Percentiles rank a stretch among this genome's conserved stretches.
phyloP scores from a whole-genome alignment of 257 asterid species.

The Solanum infundibuliforme region DNA sequence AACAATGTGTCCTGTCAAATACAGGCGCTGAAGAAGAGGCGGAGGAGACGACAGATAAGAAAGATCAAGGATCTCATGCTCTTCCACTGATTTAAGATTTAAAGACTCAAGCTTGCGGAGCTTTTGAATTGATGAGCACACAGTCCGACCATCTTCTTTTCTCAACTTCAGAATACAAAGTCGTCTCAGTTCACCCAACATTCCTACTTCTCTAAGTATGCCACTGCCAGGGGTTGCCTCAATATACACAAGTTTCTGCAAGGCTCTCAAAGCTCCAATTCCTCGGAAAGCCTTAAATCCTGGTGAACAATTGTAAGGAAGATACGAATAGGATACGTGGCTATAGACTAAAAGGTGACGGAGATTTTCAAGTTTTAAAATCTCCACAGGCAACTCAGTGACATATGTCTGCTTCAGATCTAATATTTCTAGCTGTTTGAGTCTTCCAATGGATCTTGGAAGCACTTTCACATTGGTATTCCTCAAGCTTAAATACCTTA shows the following conservation, averaged over 20 bases:
- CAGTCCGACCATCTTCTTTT: slow-evolving; percentile 14
- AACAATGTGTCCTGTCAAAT: slow-evolving; percentile 11
- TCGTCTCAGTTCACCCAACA: slow-evolving; percentile 14
- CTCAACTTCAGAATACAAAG: slow-evolving; percentile 15
- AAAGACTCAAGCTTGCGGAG: slow-evolving; percentile 16
- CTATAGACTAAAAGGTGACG: slow-evolving; percentile 19
- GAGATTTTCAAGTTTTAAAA: slow-evolving; percentile 16
- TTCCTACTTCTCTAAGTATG: slow-evolving; percentile 10
- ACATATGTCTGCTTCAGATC: slow-evolving; percentile 23
- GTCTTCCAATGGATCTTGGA: slow-evolving; percentile 14
- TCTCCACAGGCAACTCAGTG: slow-evolving; percentile 21
- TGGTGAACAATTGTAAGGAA: slow-evolving; percentile 10
- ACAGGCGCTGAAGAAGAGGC: slow-evolving; percentile 19
- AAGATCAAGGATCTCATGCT: slow-evolving; percentile 21
- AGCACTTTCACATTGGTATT: slow-evolving; percentile 8
- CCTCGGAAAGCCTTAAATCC: slow-evolving; percentile 26
- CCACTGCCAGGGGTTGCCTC: slow-evolving; percentile 13
- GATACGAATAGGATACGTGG: neutral
- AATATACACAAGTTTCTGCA: slow-evolving; percentile 13
- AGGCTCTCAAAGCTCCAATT: slow-evolving; percentile 12
- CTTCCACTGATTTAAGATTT: slow-evolving; percentile 4
- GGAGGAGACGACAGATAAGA: slow-evolving; percentile 9
- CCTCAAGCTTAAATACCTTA: slow-evolving; percentile 24
- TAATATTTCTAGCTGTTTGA: slow-evolving; percentile 20
- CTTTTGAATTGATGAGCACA: slow-evolving; percentile 19